Base-by-base conservation (phyloP, 2,329 filamentous ascomycete genomes). In the Cladosporium oxysporum region DNA sequence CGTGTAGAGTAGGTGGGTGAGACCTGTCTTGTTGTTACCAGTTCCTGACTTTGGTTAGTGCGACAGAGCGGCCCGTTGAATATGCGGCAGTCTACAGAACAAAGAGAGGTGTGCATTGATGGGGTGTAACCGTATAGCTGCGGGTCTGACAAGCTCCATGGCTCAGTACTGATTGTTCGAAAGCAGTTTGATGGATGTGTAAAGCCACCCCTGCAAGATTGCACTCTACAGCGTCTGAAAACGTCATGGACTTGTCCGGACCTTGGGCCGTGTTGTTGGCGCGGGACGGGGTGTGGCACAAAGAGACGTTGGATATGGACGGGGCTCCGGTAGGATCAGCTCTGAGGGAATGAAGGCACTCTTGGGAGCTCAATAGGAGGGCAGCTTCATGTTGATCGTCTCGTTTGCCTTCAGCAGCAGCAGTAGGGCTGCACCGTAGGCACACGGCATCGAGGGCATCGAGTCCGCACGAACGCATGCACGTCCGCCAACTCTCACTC, bases 21-120 rank as follows among this genome's bases (percentile, higher is more conserved):
- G 61, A 63, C 61, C 28, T 55, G 61, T 63, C 61, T 63, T 47
- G 61, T 57, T 18, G 33, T 52, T 55, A 63, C 61, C 61, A 52
- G 61, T 47, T 57, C 49, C 50, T 63, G 61, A 55, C 50, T 37
- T 41, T 57, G 33, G 23, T 57, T 63, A 63, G 61, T 57, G 61
- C 50, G 37, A 41, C 50, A 29, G 35, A 33, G 35, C 31, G 28
- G 18, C 52, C 28, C 26, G 23, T 53, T 29, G 23, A 28, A n/a
- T 33, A 55, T 31, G 52, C 41, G n/a, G 41, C 41, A n/a, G 41
- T 47, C 41, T 47, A 47, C 41, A 47, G 41, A 47, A 47, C n/a
- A 47, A 47, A 47, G 41, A 47, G 41, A 47, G 41, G 41, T 47
- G 41, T 47, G 41, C 41, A 47, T 47, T 47, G 41, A 47, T 47